Conservation (phyloP, 768 basidiomycete genomes). For the Phylloporus rhodoxanthus region DNA sequence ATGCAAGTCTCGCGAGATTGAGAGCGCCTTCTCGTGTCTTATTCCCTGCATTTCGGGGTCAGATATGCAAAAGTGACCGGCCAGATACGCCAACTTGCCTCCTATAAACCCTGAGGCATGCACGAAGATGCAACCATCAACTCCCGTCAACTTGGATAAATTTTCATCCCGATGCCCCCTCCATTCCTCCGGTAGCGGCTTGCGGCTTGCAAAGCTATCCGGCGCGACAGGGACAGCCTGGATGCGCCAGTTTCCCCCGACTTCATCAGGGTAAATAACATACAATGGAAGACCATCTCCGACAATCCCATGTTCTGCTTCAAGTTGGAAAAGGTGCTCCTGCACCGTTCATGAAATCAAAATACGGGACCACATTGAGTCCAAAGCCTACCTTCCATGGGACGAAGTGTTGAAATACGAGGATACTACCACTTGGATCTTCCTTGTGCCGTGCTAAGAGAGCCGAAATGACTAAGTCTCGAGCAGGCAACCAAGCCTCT, state of each 20-base stretch:
- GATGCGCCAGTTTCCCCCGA: conserved; percentile 72
- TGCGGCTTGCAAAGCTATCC: conserved; percentile 86
- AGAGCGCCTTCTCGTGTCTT: conserved; percentile 86
- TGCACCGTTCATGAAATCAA: conserved; percentile 26
- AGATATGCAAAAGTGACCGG: conserved; percentile 1
- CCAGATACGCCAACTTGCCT: conserved; percentile 41
- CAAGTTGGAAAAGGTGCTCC: conserved; percentile 91
- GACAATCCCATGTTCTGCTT: conserved; percentile 47
- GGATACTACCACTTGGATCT: conserved; percentile 69
- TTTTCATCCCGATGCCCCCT: conserved; percentile 84
- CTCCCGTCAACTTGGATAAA: conserved; percentile 65
- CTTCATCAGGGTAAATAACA: conserved; percentile 86
- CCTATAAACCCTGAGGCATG: conserved; percentile 98
- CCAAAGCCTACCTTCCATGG: conserved; percentile 73
- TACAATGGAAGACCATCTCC: conserved; percentile 62
- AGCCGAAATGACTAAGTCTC: conserved; percentile 67
- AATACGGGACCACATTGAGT: background rate
- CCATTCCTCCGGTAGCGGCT: conserved; percentile 91
- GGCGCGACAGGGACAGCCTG: conserved; percentile 83
- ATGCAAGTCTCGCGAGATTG: conserved; percentile 65
- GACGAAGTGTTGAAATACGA: conserved; percentile 72
- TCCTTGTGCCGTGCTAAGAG: conserved; percentile 49
- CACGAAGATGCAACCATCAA: conserved; percentile 83
- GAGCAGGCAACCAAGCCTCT: conserved; percentile 88
- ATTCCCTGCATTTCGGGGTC: conserved; percentile 51